A percentile compares a stretch with the other conserved stretches of the same genome.
Conservation (phyloP, 352 stramenopile genomes). For the Phytophthora pinifolia region DNA sequence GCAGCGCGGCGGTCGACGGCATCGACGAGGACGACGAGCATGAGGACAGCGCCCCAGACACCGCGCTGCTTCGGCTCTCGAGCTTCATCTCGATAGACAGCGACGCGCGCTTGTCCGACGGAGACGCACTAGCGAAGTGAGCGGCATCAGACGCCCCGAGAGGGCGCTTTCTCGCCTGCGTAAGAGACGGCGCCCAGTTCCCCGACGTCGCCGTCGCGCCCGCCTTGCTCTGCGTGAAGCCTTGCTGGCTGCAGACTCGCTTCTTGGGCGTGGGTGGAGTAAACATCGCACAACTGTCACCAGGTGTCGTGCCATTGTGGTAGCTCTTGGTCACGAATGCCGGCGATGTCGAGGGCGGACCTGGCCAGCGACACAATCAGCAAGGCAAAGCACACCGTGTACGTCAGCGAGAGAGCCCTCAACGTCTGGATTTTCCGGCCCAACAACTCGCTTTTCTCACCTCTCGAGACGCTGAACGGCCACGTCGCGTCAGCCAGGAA, state of each 20-base stretch:
- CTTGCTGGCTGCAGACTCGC: conserved; percentile 38
- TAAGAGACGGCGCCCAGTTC: conserved; percentile 28
- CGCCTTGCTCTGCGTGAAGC: conserved; percentile 32
- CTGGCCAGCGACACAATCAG: conserved; percentile 21
- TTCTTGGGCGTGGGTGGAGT: conserved; percentile 41
- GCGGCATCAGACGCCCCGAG: conserved; percentile 20
- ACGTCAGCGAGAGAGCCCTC: conserved; percentile 20
- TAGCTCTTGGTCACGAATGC: too few species aligned
- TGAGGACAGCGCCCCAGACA: conserved; percentile 18
- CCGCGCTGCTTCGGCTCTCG: conserved; percentile 19
- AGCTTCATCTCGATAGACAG: conserved; percentile 40
- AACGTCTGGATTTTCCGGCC: conserved; percentile 25
- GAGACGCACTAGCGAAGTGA: conserved; percentile 27
- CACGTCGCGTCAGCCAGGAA: conserved; percentile 27
- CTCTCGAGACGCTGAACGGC: conserved; percentile 22
- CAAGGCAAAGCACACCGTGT: conserved; percentile 6
- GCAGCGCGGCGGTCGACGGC: conserved; percentile 8
- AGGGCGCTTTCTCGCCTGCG: conserved; percentile 33
- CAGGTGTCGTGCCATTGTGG: conserved; percentile 28
- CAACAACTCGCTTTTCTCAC: conserved; percentile 20
- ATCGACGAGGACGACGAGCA: conserved; percentile 23
- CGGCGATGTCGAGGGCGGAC: conserved; percentile 28
- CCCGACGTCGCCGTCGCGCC: conserved; percentile 14
- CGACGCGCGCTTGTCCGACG: conserved; percentile 26
- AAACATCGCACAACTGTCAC: conserved; percentile 27